A percentile compares a stretch with the other conserved stretches of the same genome.
phyloP scores from a whole-genome alignment of 1,284 basidiomycete species.

The Ceratobasidium sp. region DNA sequence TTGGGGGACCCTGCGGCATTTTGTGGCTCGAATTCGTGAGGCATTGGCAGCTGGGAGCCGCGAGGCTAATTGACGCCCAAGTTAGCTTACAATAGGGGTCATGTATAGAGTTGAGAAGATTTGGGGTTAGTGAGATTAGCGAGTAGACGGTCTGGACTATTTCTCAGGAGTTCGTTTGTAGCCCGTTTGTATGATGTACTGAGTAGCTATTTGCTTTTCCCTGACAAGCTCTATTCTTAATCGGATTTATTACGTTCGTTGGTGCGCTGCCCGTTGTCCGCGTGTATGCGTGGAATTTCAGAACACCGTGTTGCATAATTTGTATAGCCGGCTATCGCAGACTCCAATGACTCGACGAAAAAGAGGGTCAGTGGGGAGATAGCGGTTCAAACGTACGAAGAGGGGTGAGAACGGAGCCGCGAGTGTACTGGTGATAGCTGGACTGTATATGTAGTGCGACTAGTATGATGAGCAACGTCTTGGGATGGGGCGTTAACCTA shows the following conservation, averaged over 20 bases:
- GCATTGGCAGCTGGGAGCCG: no score
- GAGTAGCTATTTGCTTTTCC: constrained; percentile 5
- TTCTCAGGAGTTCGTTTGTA: neutral
- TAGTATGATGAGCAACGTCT: neutral
- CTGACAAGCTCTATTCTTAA: neutral
- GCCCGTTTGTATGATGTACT: constrained; percentile 5
- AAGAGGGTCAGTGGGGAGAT: neutral
- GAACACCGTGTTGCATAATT: neutral
- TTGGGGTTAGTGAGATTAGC: neutral
- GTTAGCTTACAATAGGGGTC: no score
- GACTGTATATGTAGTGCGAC: neutral
- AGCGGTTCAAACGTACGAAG: neutral
- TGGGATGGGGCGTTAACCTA: no score
- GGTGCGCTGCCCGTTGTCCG: neutral
- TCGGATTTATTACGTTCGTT: neutral
- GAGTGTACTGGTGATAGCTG: neutral
- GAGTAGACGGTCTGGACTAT: neutral
- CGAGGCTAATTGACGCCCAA: neutral
- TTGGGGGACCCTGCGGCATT: neutral
- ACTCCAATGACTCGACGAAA: no score
- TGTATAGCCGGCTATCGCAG: no score
- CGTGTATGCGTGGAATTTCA: neutral
- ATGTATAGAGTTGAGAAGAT: neutral
- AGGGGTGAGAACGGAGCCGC: neutral
- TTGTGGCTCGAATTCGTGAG: no score